phyloP scores from a whole-genome alignment of 371 early-diverging fungal species.

The Capillidium rhysosporum region DNA sequence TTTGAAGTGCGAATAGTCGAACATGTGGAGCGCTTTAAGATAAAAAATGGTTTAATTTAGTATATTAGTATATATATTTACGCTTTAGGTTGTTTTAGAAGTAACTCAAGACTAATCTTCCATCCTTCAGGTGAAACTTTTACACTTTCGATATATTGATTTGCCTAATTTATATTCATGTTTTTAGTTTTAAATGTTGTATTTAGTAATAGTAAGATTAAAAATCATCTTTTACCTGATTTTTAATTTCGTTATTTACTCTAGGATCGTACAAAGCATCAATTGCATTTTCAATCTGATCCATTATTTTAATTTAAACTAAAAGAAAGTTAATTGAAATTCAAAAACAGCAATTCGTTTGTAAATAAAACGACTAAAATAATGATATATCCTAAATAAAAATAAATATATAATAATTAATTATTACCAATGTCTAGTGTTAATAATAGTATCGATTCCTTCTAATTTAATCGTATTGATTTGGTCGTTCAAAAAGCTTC shows the following conservation, averaged over 20 bases:
- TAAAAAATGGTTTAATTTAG: background rate
- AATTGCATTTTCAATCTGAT: conserved; percentile 4
- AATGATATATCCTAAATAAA: too few species aligned
- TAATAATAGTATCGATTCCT: too few species aligned
- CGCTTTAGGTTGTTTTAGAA: conserved; percentile 52
- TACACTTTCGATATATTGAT: conserved; percentile 64
- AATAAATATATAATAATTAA: too few species aligned
- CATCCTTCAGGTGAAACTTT: conserved; percentile 63
- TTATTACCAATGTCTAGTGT: too few species aligned
- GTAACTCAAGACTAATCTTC: conserved; percentile 63
- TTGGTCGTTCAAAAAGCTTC: too few species aligned
- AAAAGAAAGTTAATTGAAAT: background rate
- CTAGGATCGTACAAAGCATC: background rate
- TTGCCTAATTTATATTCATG: conserved; percentile 33
- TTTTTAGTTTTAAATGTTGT: background rate
- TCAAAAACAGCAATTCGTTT: background rate
- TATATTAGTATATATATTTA: conserved; percentile 14
- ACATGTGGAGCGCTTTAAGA: conserved; percentile 44
- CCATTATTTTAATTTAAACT: background rate
- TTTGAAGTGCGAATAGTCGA: conserved; percentile 69
- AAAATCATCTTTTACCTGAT: conserved; percentile 1
- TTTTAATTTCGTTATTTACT: background rate
- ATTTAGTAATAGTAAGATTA: too few species aligned
- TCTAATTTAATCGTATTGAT: too few species aligned
- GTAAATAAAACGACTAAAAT: too few species aligned